Evolutionary conservation across 805 yeast genomes (phyloP), one percentile per base, ranked within the genome.

Genomic region (Wickerhamiella domercqiae): DNA sequence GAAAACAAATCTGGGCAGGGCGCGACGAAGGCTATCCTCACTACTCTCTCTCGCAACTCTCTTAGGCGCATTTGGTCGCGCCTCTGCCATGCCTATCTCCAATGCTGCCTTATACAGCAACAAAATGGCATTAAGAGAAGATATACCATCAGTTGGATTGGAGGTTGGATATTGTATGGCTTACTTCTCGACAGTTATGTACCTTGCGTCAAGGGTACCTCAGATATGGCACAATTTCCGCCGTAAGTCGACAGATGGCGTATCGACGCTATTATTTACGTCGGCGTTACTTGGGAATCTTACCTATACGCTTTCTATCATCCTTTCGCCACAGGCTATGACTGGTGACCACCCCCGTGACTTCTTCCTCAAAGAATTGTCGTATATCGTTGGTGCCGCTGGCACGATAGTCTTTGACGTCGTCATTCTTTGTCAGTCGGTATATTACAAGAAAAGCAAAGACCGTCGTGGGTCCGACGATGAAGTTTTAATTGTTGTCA

Each of bases 401-500:
- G 95, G 96, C 5, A 84, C 96, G 0, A 68, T 84, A 15, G 46
- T 73, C 2, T 83, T 86, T 55, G 96, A 86, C 54, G 42, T 74
- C 28, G 59, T 71, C 18, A 61, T 63, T 28, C 48, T 63, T 26
- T 35, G 38, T 26, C 67, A 63, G 42, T 41, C 41, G 41, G 36
- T 24, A 16, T 39, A 29, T 25, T 47, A 47, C 34, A 39, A 33
- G 21, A 24, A 24, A 13, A n/a, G n/a, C n/a, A n/a, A n/a, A n/a
- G n/a, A n/a, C 13, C 15, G 18, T 19, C 25, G 21, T 4, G 26
- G 26, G 26, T 24, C 26, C 13, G 26, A 24, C 11, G 26, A 24
- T 24, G 26, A 24, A 24, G 13, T 6, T n/a, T 15, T 4, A 13
- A 28, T 5, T 13, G 19, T 13, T 20, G 32, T 17, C 6, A 5